Evolutionary conservation across 1,139 yeast species (phyloP), one percentile per base, ranked within the genome.

Genomic region (Geotrichum klebahnii): DNA sequence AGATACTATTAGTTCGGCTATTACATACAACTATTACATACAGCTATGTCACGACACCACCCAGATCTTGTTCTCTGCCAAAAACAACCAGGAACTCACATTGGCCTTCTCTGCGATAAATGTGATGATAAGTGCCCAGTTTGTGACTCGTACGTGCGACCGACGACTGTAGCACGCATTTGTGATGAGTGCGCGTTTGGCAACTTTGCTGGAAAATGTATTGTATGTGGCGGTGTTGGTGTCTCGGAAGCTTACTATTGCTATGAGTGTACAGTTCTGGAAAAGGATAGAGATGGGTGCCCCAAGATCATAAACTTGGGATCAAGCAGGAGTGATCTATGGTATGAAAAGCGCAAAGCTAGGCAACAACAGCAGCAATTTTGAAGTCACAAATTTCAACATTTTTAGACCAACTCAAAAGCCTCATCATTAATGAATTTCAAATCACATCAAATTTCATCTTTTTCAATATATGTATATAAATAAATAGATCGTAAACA

Each of bases 21-120:
- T n/a, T n/a, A n/a, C n/a, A n/a, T n/a, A n/a, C n/a, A n/a, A n/a
- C n/a, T n/a, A n/a, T n/a, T n/a, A n/a, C n/a, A n/a, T n/a, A n/a
- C n/a, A n/a, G n/a, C n/a, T n/a, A 89, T 89, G 97, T 87, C 96
- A 2, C 81, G 95, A 53, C 96, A 89, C 66, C 96, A 89, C 65
- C 82, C 84, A 54, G 97, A 90, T 65, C 75, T 90, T 32, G 79
- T 86, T 3, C 82, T 84, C 71, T 90, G 97, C 65, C 73, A 86
- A 77, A 86, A 84, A 62, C 95, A 81, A 61, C 89, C 96, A 1
- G 97, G 97, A 1, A 76, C 80, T 0, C 67, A 71, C 29, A 66
- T 79, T 5, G 97, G 96, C 0, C 69, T 75, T 51, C 73, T 90
- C 6, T 90, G 98, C 62, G 80, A 79, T 35, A 84, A 78, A 65